Percentiles rank a stretch among this genome's conserved stretches.
Evolutionary conservation across 129 eudicot genomes (phyloP).

Genomic region (Flaveria trinervia): DNA sequence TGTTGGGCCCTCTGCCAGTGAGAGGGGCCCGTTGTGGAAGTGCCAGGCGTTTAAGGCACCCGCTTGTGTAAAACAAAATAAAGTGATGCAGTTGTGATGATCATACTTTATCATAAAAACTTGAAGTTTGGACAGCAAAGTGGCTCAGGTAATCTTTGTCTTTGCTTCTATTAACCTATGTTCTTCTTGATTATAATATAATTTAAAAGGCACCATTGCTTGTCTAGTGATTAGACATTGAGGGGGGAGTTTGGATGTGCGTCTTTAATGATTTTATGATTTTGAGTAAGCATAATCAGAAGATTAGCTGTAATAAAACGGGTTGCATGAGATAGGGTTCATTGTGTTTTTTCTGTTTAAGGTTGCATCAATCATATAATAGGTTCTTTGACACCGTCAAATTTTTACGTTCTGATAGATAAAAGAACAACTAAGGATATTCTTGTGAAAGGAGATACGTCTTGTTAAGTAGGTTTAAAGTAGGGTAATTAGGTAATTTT

Average conservation of each 20-base stretch:
- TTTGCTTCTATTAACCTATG: background rate
- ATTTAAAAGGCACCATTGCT: too few species aligned
- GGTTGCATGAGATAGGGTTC: background rate
- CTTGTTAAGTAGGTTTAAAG: background rate
- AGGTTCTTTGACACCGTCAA: background rate
- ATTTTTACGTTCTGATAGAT: too few species aligned
- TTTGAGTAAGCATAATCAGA: background rate
- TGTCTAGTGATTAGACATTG: background rate
- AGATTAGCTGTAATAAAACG: background rate
- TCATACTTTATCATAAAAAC: conserved; percentile 33
- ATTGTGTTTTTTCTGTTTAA: background rate
- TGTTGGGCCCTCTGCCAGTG: conserved; percentile 49
- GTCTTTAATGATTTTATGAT: conserved; percentile 1
- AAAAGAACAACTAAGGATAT: background rate
- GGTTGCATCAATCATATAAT: background rate
- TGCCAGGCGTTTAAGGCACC: conserved; percentile 69
- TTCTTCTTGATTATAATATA: background rate
- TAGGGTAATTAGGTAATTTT: background rate
- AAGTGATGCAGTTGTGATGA: conserved; percentile 59
- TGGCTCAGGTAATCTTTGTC: conserved; percentile 43
- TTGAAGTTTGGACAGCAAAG: conserved; percentile 37
- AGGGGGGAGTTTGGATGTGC: conserved; percentile 12
- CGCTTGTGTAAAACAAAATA: conserved; percentile 58
- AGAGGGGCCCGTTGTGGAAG: conserved; percentile 57
- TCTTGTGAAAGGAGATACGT: background rate